phyloP scores from a whole-genome alignment of 2,329 filamentous ascomycete species.

The Fusarium bactridioides region DNA sequence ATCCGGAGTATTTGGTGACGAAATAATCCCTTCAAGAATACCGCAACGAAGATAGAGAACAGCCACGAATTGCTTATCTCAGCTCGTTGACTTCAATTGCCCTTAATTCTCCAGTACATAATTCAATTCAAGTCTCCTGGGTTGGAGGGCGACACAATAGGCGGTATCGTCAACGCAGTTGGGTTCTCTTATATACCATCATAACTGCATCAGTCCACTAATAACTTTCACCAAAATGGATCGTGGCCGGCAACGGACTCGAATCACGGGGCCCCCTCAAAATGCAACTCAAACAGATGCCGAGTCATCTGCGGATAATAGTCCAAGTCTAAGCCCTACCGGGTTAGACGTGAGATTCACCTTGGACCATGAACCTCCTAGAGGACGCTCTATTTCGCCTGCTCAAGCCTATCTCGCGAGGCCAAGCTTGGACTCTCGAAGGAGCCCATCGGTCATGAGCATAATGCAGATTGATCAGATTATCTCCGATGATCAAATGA shows the following conservation, averaged over 20 bases:
- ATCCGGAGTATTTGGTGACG: background rate
- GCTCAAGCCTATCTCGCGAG: constrained; percentile 21
- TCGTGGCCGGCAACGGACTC: constrained; percentile 1
- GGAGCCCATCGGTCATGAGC: constrained; percentile 42
- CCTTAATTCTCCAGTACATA: background rate
- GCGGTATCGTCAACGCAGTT: background rate
- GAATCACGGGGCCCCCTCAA: background rate
- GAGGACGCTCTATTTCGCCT: constrained; percentile 9
- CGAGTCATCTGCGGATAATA: constrained; percentile 4
- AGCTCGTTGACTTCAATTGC: background rate
- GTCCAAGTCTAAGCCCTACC: constrained; percentile 34
- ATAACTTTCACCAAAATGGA: constrained; percentile 8
- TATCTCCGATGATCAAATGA: constrained; percentile 46
- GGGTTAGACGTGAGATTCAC: constrained; percentile 25
- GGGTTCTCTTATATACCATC: background rate
- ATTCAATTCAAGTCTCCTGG: background rate
- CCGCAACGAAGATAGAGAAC: background rate
- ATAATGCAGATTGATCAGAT: constrained; percentile 47
- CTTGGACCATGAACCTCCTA: background rate
- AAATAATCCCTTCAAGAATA: constrained; percentile 1
- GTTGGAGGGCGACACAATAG: background rate
- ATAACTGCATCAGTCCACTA: background rate
- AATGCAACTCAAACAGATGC: constrained; percentile 10
- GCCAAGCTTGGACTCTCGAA: constrained; percentile 38
- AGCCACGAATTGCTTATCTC: background rate